Percentiles rank a stretch among this genome's conserved stretches.
Evolutionary conservation across 371 early-diverging fungal species (phyloP).

Genomic region (Smittium culicis): DNA sequence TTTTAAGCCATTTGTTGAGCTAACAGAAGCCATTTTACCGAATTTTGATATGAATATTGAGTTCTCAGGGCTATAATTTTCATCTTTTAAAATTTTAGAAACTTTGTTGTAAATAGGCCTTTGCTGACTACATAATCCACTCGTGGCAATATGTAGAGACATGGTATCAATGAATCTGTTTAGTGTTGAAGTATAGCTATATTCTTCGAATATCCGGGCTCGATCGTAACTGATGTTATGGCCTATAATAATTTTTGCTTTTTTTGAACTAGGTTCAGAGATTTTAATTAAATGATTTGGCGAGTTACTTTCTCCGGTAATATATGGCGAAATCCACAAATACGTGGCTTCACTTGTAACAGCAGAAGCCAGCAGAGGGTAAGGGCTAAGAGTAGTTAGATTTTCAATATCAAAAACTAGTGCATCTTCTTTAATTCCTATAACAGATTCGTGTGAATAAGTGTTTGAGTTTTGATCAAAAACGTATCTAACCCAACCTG

Average conservation of each 20-base stretch:
- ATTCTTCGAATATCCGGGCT: slow-evolving; percentile 77
- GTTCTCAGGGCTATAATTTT: slow-evolving; percentile 21
- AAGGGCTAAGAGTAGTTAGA: slow-evolving; percentile 45
- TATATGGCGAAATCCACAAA: slow-evolving; percentile 76
- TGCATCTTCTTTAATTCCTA: slow-evolving; percentile 38
- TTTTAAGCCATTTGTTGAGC: slow-evolving; percentile 62
- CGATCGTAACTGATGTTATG: slow-evolving; percentile 91
- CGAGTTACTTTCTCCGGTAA: slow-evolving; percentile 32
- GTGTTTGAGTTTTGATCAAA: slow-evolving; percentile 7
- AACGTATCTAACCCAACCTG: slow-evolving; percentile 66
- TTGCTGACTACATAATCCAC: slow-evolving; percentile 84
- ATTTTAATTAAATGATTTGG: slow-evolving; percentile 41
- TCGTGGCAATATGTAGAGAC: slow-evolving; percentile 81
- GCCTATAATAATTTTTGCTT: slow-evolving; percentile 51
- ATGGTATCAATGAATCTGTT: slow-evolving; percentile 80
- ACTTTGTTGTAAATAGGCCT: slow-evolving; percentile 60
- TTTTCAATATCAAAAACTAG: slow-evolving; percentile 88
- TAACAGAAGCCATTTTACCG: slow-evolving; percentile 47
- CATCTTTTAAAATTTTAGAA: slow-evolving; percentile 33
- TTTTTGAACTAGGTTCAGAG: background rate
- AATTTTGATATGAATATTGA: slow-evolving; percentile 20
- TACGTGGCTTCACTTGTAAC: slow-evolving; percentile 70
- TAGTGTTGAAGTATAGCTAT: slow-evolving; percentile 36
- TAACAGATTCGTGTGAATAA: slow-evolving; percentile 21
- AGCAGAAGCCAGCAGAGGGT: slow-evolving; percentile 74